Conservation (phyloP, 371 early-diverging fungal genomes). For the Circinella minor region DNA sequence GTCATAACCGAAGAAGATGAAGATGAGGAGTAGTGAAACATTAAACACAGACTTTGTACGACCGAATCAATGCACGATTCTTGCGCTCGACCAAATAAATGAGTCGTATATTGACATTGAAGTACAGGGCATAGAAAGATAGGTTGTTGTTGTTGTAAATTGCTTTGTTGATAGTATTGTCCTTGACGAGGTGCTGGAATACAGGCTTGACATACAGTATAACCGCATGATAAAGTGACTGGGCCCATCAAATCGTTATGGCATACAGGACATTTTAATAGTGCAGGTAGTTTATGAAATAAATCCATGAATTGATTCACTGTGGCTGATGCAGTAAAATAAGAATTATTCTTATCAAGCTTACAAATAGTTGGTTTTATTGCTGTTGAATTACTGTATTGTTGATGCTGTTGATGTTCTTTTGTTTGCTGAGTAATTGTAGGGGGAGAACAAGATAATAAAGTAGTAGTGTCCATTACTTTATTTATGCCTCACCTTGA, state of each 20-base stretch:
- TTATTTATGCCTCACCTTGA: too few relatives aligned
- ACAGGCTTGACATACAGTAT: conserved; percentile 45
- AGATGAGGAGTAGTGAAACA: neutral
- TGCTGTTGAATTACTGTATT: too few relatives aligned
- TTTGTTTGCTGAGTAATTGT: too few relatives aligned
- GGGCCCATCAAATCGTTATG: conserved; percentile 33
- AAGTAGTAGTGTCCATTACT: too few relatives aligned
- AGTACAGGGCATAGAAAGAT: conserved; percentile 37
- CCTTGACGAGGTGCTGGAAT: conserved; percentile 28
- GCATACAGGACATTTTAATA: conserved; percentile 32
- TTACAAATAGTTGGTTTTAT: too few relatives aligned
- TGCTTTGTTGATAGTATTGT: neutral
- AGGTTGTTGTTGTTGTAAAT: neutral
- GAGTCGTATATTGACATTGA: conserved; percentile 28
- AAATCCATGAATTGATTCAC: conserved; percentile 1
- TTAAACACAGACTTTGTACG: conserved; percentile 5
- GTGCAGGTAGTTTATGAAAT: neutral
- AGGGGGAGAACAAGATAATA: too few relatives aligned
- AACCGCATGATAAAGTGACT: conserved; percentile 54
- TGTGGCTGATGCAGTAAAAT: neutral
- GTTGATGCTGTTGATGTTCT: too few relatives aligned
- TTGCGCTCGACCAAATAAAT: conserved; percentile 34
- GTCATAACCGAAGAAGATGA: neutral
- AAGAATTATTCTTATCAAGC: too few relatives aligned
- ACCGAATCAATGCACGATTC: conserved; percentile 12